These are phyloP conservation scores for Hypoxylon rickii DNA, from an alignment of 495 filamentous ascomycete species.

Conservation along the genomic window DNA sequence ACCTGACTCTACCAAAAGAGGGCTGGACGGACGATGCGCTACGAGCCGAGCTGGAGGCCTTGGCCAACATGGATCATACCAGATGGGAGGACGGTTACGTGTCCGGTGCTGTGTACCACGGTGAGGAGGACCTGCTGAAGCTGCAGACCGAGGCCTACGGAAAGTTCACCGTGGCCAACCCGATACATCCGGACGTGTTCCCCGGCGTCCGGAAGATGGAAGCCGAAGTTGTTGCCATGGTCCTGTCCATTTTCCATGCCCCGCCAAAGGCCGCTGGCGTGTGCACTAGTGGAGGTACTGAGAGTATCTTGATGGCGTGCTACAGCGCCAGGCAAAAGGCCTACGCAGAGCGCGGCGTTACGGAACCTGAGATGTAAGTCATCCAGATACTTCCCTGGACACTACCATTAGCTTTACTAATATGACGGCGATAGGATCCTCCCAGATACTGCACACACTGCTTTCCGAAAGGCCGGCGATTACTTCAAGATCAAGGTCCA, in stretches of 20 bases:
- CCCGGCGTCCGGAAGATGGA: conserved; percentile 99
- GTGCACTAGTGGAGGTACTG: conserved; percentile 90
- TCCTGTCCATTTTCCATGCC: conserved; percentile 88
- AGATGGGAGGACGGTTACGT: conserved; percentile 96
- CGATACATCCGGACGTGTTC: conserved; percentile 99
- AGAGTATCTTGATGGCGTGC: conserved; percentile 95
- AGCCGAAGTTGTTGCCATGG: conserved; percentile 97
- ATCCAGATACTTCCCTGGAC: not conserved
- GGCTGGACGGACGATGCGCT: conserved; percentile 83
- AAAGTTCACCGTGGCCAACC: conserved; percentile 94
- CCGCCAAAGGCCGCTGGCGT: conserved; percentile 82
- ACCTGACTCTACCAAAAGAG: conserved; percentile 79
- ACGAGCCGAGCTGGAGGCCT: conserved; percentile 74
- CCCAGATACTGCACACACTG: conserved; percentile 90
- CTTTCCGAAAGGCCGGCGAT: conserved; percentile 90
- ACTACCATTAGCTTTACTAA: conserved; percentile 3
- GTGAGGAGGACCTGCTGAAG: conserved; percentile 79
- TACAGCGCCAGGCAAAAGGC: conserved; percentile 88
- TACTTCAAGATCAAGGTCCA: conserved; percentile 97
- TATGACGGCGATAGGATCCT: conserved; percentile 67
- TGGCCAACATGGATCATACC: conserved; percentile 88
- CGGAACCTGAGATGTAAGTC: conserved; percentile 89
- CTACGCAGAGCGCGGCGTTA: conserved; percentile 79
- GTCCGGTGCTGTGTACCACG: conserved; percentile 95
- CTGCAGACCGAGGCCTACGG: conserved; percentile 91